phyloP scores from a whole-genome alignment of 1,139 yeast genomes.

The Zygoascus sp. region DNA sequence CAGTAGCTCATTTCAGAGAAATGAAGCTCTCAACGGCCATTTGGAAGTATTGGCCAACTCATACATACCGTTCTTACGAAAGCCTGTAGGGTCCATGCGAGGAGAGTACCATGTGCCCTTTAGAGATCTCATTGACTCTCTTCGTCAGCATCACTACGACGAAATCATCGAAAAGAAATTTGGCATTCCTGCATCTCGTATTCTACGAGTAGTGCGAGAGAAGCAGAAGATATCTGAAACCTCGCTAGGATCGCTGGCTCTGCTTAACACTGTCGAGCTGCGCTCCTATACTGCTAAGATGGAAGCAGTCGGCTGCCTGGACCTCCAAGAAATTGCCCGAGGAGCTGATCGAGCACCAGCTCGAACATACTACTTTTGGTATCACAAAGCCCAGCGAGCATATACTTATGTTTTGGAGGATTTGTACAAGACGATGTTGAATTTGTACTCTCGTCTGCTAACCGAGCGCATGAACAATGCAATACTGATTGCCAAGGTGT shows the following conservation, averaged over 20 bases:
- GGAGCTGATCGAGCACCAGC: conserved; percentile 90
- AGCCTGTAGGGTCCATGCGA: conserved; percentile 35
- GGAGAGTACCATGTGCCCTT: conserved; percentile 43
- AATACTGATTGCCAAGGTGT: conserved; percentile 70
- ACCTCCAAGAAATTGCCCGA: conserved; percentile 82
- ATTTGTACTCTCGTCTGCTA: conserved; percentile 52
- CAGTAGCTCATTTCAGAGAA: not conserved
- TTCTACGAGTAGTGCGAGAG: conserved; percentile 63
- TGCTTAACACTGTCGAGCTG: conserved; percentile 72
- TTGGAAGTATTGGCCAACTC: conserved; percentile 33
- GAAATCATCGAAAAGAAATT: conserved; percentile 46
- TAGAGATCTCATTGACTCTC: conserved; percentile 29
- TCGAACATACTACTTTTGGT: conserved; percentile 77
- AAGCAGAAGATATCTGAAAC: conserved; percentile 79
- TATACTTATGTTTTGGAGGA: conserved; percentile 49
- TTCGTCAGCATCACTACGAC: conserved; percentile 59
- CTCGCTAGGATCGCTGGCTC: conserved; percentile 66
- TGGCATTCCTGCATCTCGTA: conserved; percentile 52
- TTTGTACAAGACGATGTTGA: conserved; percentile 64
- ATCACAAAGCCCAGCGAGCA: conserved; percentile 56
- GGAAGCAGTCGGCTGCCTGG: conserved; percentile 39
- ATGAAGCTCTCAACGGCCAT: conserved; percentile 28
- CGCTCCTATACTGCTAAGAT: conserved; percentile 43
- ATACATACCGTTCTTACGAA: conserved; percentile 30
- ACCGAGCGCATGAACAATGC: conserved; percentile 57